Evolutionary conservation across 1,139 yeast genomes (phyloP).

Genomic region (Yamadazyma diddensiae): DNA sequence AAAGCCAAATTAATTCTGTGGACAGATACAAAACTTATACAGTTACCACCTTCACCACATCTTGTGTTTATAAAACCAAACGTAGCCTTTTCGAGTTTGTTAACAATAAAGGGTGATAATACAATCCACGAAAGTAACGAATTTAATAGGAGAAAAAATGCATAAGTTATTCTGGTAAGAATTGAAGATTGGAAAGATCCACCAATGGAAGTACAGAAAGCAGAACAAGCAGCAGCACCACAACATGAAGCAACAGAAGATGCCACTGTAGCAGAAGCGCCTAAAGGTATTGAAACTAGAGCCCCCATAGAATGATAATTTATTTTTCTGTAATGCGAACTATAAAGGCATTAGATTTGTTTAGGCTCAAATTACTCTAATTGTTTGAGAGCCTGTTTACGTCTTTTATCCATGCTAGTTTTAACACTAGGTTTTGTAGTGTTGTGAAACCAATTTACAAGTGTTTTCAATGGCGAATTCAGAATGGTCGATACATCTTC

Average conservation of each 20-base stretch:
- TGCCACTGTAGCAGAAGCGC: slow-evolving; percentile 46
- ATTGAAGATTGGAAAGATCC: slow-evolving; percentile 65
- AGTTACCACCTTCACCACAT: slow-evolving; percentile 72
- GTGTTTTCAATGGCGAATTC: slow-evolving; percentile 17
- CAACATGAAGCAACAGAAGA: slow-evolving; percentile 70
- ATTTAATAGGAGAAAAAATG: slow-evolving; percentile 70
- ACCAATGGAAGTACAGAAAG: slow-evolving; percentile 61
- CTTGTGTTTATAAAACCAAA: slow-evolving; percentile 62
- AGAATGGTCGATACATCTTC: slow-evolving; percentile 30
- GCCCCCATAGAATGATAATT: slow-evolving; percentile 65
- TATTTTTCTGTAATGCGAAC: background rate
- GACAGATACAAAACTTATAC: slow-evolving; percentile 91
- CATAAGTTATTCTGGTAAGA: slow-evolving; percentile 72
- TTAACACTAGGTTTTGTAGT: slow-evolving; percentile 15
- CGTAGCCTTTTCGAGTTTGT: slow-evolving; percentile 70
- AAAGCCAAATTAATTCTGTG: slow-evolving; percentile 87
- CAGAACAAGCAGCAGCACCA: slow-evolving; percentile 82
- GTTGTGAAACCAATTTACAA: slow-evolving; percentile 25
- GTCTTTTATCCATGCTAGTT: slow-evolving; percentile 36
- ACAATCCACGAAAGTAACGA: slow-evolving; percentile 88
- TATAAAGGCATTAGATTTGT: background rate
- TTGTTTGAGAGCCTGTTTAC: slow-evolving; percentile 42
- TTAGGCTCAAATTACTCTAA: slow-evolving; percentile 32
- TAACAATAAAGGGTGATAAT: slow-evolving; percentile 76
- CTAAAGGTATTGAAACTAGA: slow-evolving; percentile 66